phyloP scores from a whole-genome alignment of 2,329 filamentous ascomycete genomes.

The Neodidymelliopsis sp. region DNA sequence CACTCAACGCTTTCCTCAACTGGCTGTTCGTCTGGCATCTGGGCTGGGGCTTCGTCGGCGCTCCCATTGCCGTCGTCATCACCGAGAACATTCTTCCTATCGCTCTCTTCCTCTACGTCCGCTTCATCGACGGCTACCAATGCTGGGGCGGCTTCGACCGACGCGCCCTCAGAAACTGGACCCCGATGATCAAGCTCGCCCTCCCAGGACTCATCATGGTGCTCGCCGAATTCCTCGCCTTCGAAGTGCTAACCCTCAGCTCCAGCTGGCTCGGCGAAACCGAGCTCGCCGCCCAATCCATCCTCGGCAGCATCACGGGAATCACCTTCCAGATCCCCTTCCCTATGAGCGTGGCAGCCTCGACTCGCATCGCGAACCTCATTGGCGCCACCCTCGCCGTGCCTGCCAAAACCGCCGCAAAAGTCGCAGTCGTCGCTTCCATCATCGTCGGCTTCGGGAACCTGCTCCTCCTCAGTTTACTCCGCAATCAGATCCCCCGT shows the following conservation, averaged over 20 bases:
- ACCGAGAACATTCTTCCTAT: slow-evolving; percentile 78
- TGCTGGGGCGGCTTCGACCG: slow-evolving; percentile 84
- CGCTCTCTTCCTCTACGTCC: slow-evolving; percentile 76
- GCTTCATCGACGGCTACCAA: slow-evolving; percentile 72
- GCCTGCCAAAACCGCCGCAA: slow-evolving; percentile 81
- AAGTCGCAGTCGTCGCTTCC: slow-evolving; percentile 74
- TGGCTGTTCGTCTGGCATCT: slow-evolving; percentile 77
- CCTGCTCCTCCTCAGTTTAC: slow-evolving; percentile 69
- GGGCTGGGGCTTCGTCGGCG: slow-evolving; percentile 70
- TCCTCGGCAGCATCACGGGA: slow-evolving; percentile 78
- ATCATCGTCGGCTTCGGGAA: slow-evolving; percentile 81
- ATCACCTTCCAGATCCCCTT: slow-evolving; percentile 93
- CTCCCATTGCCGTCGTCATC: slow-evolving; percentile 77
- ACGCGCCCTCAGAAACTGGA: slow-evolving; percentile 76
- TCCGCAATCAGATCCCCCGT: slow-evolving; percentile 76
- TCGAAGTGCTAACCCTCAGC: slow-evolving; percentile 87
- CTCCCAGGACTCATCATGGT: slow-evolving; percentile 93
- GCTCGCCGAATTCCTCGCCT: slow-evolving; percentile 90
- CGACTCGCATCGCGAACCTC: slow-evolving; percentile 88
- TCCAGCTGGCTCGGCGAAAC: slow-evolving; percentile 80
- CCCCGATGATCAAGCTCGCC: slow-evolving; percentile 84
- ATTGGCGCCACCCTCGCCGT: slow-evolving; percentile 85
- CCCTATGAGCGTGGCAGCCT: slow-evolving; percentile 85
- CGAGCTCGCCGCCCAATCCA: slow-evolving; percentile 85
- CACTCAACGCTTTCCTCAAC: slow-evolving; percentile 81